Evolutionary conservation across 345 rosid species (phyloP).

Genomic region (Viola odorata): DNA sequence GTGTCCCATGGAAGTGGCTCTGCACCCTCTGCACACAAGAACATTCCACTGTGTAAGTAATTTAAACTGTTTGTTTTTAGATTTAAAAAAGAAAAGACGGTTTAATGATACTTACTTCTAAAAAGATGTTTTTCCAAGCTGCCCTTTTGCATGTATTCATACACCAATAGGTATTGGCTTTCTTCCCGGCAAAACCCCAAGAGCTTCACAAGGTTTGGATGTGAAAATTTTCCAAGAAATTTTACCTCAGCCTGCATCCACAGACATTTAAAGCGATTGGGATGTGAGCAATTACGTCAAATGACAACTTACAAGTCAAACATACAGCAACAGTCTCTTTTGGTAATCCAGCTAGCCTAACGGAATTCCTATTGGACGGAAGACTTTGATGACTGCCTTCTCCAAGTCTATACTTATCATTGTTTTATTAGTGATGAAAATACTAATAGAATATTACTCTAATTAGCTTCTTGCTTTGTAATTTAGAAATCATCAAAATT

Average conservation of each 20-base stretch:
- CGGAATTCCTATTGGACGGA: too few species aligned
- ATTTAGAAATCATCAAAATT: too few species aligned
- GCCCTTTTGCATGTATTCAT: constrained; percentile 66
- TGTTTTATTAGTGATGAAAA: too few species aligned
- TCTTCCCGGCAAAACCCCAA: constrained; percentile 87
- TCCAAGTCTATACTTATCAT: too few species aligned
- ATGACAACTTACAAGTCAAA: too few species aligned
- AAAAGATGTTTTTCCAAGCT: constrained; percentile 81
- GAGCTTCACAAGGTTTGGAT: constrained; percentile 75
- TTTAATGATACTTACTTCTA: constrained; percentile 35
- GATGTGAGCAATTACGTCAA: too few species aligned
- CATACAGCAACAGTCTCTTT: too few species aligned
- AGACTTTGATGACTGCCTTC: too few species aligned
- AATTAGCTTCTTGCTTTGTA: too few species aligned
- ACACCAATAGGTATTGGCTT: constrained; percentile 57
- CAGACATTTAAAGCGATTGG: background rate
- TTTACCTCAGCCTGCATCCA: constrained; percentile 67
- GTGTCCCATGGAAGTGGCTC: constrained; percentile 55
- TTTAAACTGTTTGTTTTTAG: too few species aligned
- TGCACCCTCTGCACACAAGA: constrained; percentile 36
- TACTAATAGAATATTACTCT: too few species aligned
- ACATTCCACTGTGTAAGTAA: background rate
- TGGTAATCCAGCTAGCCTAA: too few species aligned
- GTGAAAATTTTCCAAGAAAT: constrained; percentile 72
- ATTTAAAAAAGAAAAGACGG: background rate